Conservation (phyloP, 352 stramenopile species). For the Phytophthora pseudosyringae region DNA sequence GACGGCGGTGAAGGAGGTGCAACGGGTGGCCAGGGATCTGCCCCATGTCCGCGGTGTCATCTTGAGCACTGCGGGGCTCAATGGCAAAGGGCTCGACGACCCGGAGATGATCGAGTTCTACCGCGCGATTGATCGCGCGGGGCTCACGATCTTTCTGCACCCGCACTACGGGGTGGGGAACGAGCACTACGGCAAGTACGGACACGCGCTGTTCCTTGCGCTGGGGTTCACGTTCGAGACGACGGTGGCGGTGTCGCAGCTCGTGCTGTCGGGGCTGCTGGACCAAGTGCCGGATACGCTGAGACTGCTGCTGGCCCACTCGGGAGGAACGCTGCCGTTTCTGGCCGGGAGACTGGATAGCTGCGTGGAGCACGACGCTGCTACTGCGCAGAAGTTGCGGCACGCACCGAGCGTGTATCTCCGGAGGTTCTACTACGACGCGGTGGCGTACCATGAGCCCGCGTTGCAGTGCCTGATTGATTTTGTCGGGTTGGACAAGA, state of each 20-base stretch:
- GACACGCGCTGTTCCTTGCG: conserved; percentile 63
- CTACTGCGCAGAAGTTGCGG: conserved; percentile 44
- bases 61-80: conserved; percentile 58
- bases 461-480: conserved; percentile 62
- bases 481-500: conserved; percentile 53
- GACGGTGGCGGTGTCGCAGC: conserved; percentile 59
- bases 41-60: conserved; percentile 57
- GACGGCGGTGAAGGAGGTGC: conserved; percentile 46
- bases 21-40: conserved; percentile 41
- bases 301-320: conserved; percentile 62
- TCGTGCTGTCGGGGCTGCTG: conserved; percentile 64
- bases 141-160: conserved; percentile 66
- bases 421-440: conserved; percentile 70
- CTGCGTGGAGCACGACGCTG: conserved; percentile 63
- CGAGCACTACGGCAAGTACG: conserved; percentile 62
- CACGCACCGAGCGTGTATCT: conserved; percentile 59
- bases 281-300: conserved; percentile 52
- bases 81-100: conserved; percentile 64
- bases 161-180: conserved; percentile 75
- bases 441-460: conserved; percentile 60
- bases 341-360: conserved; percentile 64
- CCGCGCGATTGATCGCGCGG: conserved; percentile 42
- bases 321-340: conserved; percentile 69
- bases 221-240: conserved; percentile 78
- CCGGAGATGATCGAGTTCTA: conserved; percentile 64